A percentile compares a stretch with the other conserved stretches of the same genome.
Evolutionary conservation across 148 eudicot species (phyloP).

Genomic region (Hydrangea macrophylla): DNA sequence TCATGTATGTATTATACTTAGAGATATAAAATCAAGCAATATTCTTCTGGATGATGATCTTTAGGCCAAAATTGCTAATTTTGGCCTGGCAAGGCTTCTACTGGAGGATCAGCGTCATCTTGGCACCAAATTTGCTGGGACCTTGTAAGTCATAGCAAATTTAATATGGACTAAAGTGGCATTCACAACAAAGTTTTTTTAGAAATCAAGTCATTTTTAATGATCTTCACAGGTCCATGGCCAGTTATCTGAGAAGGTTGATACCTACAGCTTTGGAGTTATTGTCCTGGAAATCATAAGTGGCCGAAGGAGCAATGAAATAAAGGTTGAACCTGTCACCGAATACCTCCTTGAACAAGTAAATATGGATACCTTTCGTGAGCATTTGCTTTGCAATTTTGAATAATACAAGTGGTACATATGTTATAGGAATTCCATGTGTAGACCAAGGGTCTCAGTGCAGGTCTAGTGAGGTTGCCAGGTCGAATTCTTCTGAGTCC

Average conservation of each 20-base stretch:
- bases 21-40: constrained; percentile 46
- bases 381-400: no score
- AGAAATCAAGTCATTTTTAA: background rate
- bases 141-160: constrained; percentile 32
- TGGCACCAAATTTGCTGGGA: constrained; percentile 51
- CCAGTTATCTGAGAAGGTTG: constrained; percentile 45
- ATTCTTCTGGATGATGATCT: constrained; percentile 37
- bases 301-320: constrained; percentile 34
- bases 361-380: no score
- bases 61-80: constrained; percentile 47
- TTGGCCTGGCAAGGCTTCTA: constrained; percentile 44
- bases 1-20: constrained; percentile 42
- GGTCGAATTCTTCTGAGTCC: no score
- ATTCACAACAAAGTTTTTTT: no score
- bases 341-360: constrained; percentile 42
- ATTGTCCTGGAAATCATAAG: constrained; percentile 42
- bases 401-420: no score
- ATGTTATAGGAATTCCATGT: no score
- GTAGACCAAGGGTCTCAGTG: no score
- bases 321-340: constrained; percentile 4
- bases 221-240: constrained; percentile 32
- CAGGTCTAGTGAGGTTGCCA: no score
- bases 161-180: background rate
- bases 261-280: constrained; percentile 39
- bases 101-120: constrained; percentile 44